phyloP scores from a whole-genome alignment of 257 asterid species.

The Mentha longifolia region DNA sequence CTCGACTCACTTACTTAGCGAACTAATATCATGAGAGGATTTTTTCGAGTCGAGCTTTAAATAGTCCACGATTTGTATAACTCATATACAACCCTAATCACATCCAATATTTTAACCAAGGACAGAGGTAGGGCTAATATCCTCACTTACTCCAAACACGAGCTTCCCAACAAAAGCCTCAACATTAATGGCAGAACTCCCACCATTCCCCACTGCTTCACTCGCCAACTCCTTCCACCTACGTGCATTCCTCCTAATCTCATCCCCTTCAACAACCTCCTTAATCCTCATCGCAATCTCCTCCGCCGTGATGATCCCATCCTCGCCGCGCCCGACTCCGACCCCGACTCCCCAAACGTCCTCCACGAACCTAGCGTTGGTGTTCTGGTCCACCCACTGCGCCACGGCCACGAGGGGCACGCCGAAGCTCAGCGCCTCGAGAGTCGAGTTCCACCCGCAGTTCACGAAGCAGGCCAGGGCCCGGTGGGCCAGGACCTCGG shows the following conservation, averaged over 20 bases:
- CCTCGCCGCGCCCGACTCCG: constrained; percentile 20
- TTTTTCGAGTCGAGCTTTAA: no score
- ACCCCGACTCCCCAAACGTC: constrained; percentile 49
- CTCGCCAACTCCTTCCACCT: constrained; percentile 40
- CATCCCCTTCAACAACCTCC: constrained; percentile 30
- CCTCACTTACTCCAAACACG: not conserved
- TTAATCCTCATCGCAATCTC: constrained; percentile 37
- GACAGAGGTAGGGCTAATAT: constrained; percentile 7
- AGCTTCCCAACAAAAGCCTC: constrained; percentile 40
- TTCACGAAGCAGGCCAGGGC: constrained; percentile 45
- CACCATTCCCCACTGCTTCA: constrained; percentile 43
- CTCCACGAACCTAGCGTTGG: constrained; percentile 38
- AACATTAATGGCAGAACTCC: constrained; percentile 42
- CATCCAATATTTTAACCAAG: not conserved
- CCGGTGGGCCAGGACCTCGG: constrained; percentile 42
- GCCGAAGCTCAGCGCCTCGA: constrained; percentile 43
- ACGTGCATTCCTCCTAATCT: constrained; percentile 28
- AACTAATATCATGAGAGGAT: no score
- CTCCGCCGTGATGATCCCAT: constrained; percentile 36
- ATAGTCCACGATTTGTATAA: no score
- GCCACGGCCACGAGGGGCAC: constrained; percentile 45
- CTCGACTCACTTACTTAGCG: no score
- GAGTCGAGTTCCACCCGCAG: no score
- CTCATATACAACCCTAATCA: no score
- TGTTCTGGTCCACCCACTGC: constrained; percentile 41